A percentile compares a stretch with the other conserved stretches of the same genome.
These are phyloP conservation scores for Chalciporus pseudorubinellus DNA, from an alignment of 768 basidiomycete genomes.

Conservation along the genomic window DNA sequence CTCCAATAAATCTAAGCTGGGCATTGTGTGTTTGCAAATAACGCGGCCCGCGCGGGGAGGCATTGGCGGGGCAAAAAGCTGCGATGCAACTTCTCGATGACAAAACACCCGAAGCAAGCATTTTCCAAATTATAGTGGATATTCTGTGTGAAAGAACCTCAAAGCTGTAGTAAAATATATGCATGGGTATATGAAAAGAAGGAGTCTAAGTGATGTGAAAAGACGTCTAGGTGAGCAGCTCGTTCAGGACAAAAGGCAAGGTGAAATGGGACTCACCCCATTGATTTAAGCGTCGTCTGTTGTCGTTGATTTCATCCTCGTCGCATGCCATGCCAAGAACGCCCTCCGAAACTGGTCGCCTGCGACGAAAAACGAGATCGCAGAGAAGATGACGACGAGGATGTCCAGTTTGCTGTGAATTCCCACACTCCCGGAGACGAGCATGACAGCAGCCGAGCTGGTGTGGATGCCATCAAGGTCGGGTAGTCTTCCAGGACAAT, in stretches of 20 bases:
- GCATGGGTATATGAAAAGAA: background rate
- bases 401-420: constrained; percentile 17
- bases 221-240: background rate
- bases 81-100: no score
- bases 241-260: no score
- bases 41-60: background rate
- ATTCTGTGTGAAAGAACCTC: background rate
- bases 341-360: constrained; percentile 23
- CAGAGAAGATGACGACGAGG: constrained; percentile 14
- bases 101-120: background rate
- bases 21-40: background rate
- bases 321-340: constrained; percentile 14
- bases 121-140: background rate
- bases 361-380: constrained; percentile 14
- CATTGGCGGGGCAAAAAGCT: background rate
- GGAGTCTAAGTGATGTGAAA: background rate
- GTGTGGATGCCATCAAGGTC: background rate
- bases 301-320: constrained; percentile 9
- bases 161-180: background rate
- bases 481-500: background rate
- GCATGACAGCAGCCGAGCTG: constrained; percentile 21
- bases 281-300: constrained; percentile 4
- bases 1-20: no score
- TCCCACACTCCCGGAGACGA: constrained; percentile 5
- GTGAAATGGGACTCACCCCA: constrained; percentile 1